Conservation (phyloP, 768 basidiomycete species). For the Tubosaeta sp. region DNA sequence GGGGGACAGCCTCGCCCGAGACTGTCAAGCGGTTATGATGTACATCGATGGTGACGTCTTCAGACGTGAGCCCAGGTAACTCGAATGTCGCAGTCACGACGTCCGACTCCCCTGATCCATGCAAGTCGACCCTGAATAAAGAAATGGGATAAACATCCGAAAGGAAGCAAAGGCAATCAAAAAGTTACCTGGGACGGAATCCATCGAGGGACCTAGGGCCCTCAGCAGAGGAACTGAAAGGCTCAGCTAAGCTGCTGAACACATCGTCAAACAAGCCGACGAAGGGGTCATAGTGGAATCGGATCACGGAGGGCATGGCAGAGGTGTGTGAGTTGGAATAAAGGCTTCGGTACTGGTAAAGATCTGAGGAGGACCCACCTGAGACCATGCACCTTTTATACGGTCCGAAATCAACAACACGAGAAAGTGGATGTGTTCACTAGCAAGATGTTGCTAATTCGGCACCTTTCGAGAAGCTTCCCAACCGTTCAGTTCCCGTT, state of each 20-base stretch:
- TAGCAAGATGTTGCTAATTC: no score
- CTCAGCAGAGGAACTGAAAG: no score
- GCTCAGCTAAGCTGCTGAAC: not conserved
- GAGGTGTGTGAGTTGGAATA: no score
- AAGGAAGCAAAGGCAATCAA: not conserved
- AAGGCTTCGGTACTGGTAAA: no score
- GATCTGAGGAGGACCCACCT: no score
- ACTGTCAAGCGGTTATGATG: conserved; percentile 42
- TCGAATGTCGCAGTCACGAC: conserved; percentile 49
- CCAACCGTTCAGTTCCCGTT: no score
- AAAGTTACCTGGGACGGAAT: conserved; percentile 17
- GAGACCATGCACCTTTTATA: no score
- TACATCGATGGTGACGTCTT: conserved; percentile 43
- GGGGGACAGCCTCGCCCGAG: conserved; percentile 42
- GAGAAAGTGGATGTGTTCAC: no score
- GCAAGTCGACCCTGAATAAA: conserved; percentile 40
- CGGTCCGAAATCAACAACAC: no score
- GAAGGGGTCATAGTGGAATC: conserved; percentile 3
- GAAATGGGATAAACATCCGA: not conserved
- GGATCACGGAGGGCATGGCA: not conserved
- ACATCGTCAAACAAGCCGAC: conserved; percentile 2
- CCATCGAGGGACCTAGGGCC: not conserved
- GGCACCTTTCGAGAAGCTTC: no score
- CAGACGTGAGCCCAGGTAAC: conserved; percentile 36
- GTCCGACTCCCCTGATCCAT: conserved; percentile 39